These are phyloP conservation scores for Raffaelea deltoideospora DNA, from an alignment of 2,329 filamentous ascomycete genomes.

Conservation along the genomic window DNA sequence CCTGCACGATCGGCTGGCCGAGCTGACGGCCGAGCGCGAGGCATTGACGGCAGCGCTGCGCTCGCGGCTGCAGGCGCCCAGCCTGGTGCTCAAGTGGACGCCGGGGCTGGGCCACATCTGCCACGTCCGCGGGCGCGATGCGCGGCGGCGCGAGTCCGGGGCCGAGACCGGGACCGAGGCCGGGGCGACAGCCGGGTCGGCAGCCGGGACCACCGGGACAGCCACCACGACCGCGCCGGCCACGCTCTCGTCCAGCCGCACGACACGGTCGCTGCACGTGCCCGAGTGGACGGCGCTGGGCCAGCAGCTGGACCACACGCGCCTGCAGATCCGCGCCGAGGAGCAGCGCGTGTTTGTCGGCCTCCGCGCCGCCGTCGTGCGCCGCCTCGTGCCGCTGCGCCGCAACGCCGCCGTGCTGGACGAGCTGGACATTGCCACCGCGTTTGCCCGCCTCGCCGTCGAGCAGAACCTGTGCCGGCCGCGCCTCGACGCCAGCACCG, in stretches of 20 bases:
- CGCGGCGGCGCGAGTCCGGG: constrained; percentile 15
- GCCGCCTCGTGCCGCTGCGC: constrained; percentile 70
- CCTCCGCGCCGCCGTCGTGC: constrained; percentile 61
- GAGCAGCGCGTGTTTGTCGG: constrained; percentile 66
- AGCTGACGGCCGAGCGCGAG: constrained; percentile 43
- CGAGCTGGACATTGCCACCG: constrained; percentile 79
- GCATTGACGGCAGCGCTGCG: constrained; percentile 47
- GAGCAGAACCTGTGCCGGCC: constrained; percentile 65
- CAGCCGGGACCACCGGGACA: constrained; percentile 17
- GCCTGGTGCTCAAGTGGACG: constrained; percentile 70
- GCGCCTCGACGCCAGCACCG: constrained; percentile 45
- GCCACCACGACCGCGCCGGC: constrained; percentile 20
- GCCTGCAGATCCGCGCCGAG: constrained; percentile 64
- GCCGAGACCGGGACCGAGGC: constrained; percentile 3
- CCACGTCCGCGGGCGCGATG: constrained; percentile 74
- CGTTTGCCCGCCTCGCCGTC: constrained; percentile 64
- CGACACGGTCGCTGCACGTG: constrained; percentile 71
- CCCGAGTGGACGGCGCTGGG: constrained; percentile 76
- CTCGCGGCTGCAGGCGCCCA: constrained; percentile 42
- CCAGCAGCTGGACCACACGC: constrained; percentile 60
- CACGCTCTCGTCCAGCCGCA: constrained; percentile 66
- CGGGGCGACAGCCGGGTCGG: constrained; percentile 4
- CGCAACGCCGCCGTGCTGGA: constrained; percentile 85
- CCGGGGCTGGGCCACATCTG: constrained; percentile 79
- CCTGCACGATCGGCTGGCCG: constrained; percentile 54